Percentiles rank a stretch among this genome's conserved stretches.
phyloP scores from a whole-genome alignment of 257 asterid species.

The Lavandula angustifolia region DNA sequence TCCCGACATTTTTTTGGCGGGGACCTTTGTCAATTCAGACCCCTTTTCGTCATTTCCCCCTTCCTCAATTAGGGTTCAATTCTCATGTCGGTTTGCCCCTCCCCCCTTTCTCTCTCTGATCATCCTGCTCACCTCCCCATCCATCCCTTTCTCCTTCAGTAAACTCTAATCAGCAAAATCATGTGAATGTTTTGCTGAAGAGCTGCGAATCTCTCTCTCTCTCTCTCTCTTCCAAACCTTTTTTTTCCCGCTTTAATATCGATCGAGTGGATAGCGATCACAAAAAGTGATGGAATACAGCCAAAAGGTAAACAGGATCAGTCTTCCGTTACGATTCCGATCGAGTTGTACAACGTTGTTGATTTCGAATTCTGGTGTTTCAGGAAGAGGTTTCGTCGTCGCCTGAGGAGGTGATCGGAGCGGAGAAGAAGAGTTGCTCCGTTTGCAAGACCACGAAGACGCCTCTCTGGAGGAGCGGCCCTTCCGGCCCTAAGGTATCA shows the following conservation, averaged over 20 bases:
- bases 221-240: neutral
- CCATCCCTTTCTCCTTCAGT: neutral
- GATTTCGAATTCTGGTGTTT: constrained; percentile 1
- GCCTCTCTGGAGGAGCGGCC: constrained; percentile 83
- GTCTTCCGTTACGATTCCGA: constrained; percentile 4
- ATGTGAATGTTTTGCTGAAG: neutral
- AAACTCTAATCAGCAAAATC: neutral
- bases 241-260: constrained; percentile 12
- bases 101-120: constrained; percentile 27
- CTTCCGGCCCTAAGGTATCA: constrained; percentile 68
- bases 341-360: neutral
- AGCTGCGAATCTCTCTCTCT: neutral
- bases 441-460: constrained; percentile 70
- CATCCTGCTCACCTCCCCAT: constrained; percentile 27
- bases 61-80: constrained; percentile 38
- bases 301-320: constrained; percentile 40
- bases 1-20: constrained; percentile 31
- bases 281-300: constrained; percentile 38
- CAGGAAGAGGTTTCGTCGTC: constrained; percentile 42
- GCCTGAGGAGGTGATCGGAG: constrained; percentile 22
- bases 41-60: constrained; percentile 47
- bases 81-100: constrained; percentile 24
- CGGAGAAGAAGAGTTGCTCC: constrained; percentile 45
- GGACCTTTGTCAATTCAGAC: constrained; percentile 24
- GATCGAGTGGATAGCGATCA: constrained; percentile 4